Conservation (phyloP, 495 filamentous ascomycete species). For the Penicillium lividum region DNA sequence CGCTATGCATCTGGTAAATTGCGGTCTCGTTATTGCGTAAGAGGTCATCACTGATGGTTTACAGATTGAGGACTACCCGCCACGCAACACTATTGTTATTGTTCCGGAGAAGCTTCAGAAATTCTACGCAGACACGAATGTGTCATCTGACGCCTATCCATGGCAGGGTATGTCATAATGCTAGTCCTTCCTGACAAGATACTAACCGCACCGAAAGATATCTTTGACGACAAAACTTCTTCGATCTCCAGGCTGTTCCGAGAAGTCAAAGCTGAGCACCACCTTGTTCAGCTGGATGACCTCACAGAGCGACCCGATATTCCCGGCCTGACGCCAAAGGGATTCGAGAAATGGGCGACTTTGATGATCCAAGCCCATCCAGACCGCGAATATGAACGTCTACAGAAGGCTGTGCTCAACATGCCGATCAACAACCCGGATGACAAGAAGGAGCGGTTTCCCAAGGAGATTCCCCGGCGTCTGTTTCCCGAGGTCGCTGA, state of each 20-base stretch:
- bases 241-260: slow-evolving; percentile 73
- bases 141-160: slow-evolving; percentile 65
- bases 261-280: slow-evolving; percentile 75
- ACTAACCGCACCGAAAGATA: slow-evolving; percentile 32
- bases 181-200: background rate
- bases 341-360: slow-evolving; percentile 79
- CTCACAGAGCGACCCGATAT: slow-evolving; percentile 61
- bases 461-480: slow-evolving; percentile 73
- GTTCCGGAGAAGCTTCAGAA: slow-evolving; percentile 76
- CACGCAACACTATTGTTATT: slow-evolving; percentile 74
- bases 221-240: slow-evolving; percentile 54
- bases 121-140: slow-evolving; percentile 68
- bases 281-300: slow-evolving; percentile 66
- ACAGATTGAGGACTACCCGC: slow-evolving; percentile 76
- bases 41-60: slow-evolving; percentile 23
- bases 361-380: slow-evolving; percentile 75
- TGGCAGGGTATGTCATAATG: slow-evolving; percentile 55
- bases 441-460: slow-evolving; percentile 71
- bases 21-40: background rate
- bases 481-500: slow-evolving; percentile 61
- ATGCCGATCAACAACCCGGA: slow-evolving; percentile 78
- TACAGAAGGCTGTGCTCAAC: slow-evolving; percentile 69
- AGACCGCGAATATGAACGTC: slow-evolving; percentile 70
- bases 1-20: slow-evolving; percentile 71
- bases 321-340: slow-evolving; percentile 75